Evolutionary conservation across 805 yeast genomes (phyloP), one percentile per base, ranked within the genome.

Genomic region (Starmera quercuum): DNA sequence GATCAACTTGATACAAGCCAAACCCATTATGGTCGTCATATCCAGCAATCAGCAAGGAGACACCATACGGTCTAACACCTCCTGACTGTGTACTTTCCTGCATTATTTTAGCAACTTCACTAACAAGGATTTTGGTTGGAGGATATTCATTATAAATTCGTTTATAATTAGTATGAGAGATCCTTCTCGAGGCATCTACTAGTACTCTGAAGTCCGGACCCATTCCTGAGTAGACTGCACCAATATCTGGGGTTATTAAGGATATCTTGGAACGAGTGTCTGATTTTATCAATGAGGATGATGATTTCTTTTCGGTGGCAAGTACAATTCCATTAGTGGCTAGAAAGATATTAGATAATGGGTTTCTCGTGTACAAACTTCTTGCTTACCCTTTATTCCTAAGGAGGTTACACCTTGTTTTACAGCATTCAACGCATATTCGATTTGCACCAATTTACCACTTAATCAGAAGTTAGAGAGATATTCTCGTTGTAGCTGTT

Each of bases 31-130:
- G 68, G 24, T 81, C 86, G 56, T 92, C 97, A 56, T 85, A 74
- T 16, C 98, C 98, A 8, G 97, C 99, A 14, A 92, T 87, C 36
- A 92, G 67, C 37, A 92, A 66, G 9, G 96, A 85, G 16, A 94
- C 97, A 40, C 99, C 99, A 57, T 78, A 92, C n/a, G 86, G 99
- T 56, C 99, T 77, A 42, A 92, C 95, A 61, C 98, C 99, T 33
- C 97, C 98, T 34, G 87, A 79, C 58, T 92, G 98, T 2, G 97
- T 92, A n/a, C 95, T 88, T 58, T 90, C 97, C 61, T 92, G 99
- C 85, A 92, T 94, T 34, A 87, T 80, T 53, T 83, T 83, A 34
- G 99, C 99, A 45, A 92, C 77, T 58, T 92, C 96, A 41, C 88
- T 84, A 19, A 92, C 97, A 47, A 92, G 67, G 44, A 90, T 82